phyloP scores from a whole-genome alignment of 345 rosid genomes.

The Ceriops tagal region DNA sequence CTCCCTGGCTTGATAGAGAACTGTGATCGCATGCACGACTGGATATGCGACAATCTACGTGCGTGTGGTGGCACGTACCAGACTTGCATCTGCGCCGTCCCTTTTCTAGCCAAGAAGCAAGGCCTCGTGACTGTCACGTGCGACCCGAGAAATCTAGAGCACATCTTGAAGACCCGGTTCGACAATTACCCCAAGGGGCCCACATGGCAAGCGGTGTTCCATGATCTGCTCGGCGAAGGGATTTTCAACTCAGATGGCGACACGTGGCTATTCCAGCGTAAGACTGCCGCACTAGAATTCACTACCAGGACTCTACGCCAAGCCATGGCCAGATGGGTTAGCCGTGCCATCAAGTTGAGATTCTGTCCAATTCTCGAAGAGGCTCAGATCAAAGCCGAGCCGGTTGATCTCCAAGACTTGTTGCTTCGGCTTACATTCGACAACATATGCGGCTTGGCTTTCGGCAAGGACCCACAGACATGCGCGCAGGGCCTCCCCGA shows the following conservation, averaged over 20 bases:
- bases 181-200: conserved; percentile 97
- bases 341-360: conserved; percentile 61
- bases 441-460: conserved; percentile 89
- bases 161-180: conserved; percentile 76
- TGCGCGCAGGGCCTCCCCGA: conserved; percentile 69
- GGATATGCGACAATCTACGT: conserved; percentile 91
- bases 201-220: conserved; percentile 94
- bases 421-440: conserved; percentile 92
- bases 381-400: conserved; percentile 44
- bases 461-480: conserved; percentile 90
- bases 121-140: conserved; percentile 98
- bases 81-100: conserved; percentile 90
- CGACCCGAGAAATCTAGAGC: conserved; percentile 86
- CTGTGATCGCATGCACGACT: conserved; percentile 87
- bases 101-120: conserved; percentile 71
- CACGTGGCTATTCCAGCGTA: conserved; percentile 95
- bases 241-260: conserved; percentile 90
- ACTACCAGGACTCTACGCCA: conserved; percentile 95
- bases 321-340: conserved; percentile 98
- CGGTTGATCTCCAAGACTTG: conserved; percentile 82
- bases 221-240: conserved; percentile 87
- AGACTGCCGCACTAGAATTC: conserved; percentile 93
- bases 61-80: conserved; percentile 97
- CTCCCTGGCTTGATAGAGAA: conserved; percentile 89
- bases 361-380: conserved; percentile 66